These are phyloP conservation scores for Apiospora kogelbergensis DNA, from an alignment of 2,329 filamentous ascomycete species.

Conservation along the genomic window DNA sequence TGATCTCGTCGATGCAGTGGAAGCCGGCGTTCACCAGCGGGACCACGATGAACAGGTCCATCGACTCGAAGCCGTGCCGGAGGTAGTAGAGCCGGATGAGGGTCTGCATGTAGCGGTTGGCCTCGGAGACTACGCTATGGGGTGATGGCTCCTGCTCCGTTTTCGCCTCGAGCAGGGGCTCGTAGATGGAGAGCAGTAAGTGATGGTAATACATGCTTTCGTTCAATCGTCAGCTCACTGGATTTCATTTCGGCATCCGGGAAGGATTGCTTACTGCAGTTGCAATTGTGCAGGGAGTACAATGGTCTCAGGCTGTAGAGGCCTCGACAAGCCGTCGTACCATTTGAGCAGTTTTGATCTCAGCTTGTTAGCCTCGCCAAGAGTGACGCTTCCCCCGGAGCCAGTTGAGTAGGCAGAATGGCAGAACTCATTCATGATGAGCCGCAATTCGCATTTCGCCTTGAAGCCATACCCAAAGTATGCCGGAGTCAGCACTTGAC, in stretches of 20 bases:
- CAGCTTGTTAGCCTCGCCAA: background rate
- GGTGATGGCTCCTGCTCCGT: constrained; percentile 13
- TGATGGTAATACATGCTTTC: constrained; percentile 24
- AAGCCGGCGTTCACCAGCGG: constrained; percentile 31
- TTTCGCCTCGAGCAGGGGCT: constrained; percentile 20
- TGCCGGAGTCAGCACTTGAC: constrained; percentile 21
- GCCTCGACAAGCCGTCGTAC: background rate
- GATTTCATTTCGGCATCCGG: background rate
- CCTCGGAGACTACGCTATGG: constrained; percentile 22
- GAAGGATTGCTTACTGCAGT: background rate
- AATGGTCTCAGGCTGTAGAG: background rate
- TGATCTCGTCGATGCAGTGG: constrained; percentile 28
- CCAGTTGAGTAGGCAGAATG: constrained; percentile 17
- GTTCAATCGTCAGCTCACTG: background rate
- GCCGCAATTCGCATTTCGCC: constrained; percentile 28
- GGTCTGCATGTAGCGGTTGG: constrained; percentile 31
- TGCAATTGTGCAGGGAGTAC: background rate
- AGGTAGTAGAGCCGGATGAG: constrained; percentile 35
- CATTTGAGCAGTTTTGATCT: background rate
- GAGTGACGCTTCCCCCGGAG: background rate
- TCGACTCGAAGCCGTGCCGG: constrained; percentile 33
- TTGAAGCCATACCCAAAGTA: constrained; percentile 27
- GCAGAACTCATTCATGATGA: constrained; percentile 27
- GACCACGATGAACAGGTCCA: constrained; percentile 29
- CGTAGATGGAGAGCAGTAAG: constrained; percentile 26